Conservation (phyloP, 2,329 filamentous ascomycete species). For the Escovopsis sp. region DNA sequence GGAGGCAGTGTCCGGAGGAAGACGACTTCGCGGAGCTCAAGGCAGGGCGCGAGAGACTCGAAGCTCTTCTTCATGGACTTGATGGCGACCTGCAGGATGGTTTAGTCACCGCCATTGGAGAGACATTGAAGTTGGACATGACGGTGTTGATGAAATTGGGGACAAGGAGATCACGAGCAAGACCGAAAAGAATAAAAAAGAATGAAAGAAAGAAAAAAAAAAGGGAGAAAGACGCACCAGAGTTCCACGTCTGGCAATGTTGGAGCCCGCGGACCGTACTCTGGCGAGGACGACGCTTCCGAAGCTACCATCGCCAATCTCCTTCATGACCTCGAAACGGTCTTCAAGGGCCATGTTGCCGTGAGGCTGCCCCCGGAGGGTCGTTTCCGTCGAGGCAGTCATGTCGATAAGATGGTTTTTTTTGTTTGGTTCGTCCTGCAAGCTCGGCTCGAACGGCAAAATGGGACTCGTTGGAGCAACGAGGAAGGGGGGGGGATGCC, state of each 20-base stretch:
- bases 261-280: slow-evolving; percentile 79
- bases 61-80: slow-evolving; percentile 99
- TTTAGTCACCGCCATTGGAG: too few relatives aligned
- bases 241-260: slow-evolving; percentile 76
- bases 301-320: slow-evolving; percentile 97
- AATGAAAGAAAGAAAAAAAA: not conserved
- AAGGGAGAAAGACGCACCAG: slow-evolving; percentile 49
- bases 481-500: not conserved
- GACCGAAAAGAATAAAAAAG: not conserved
- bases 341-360: slow-evolving; percentile 64
- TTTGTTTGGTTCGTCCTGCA: slow-evolving; percentile 3
- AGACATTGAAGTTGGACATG: too few relatives aligned
- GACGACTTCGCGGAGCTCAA: slow-evolving; percentile 92
- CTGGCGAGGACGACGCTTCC: slow-evolving; percentile 87
- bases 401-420: slow-evolving; percentile 34
- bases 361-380: slow-evolving; percentile 50
- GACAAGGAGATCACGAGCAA: not conserved
- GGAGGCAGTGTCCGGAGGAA: slow-evolving; percentile 80
- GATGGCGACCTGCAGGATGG: slow-evolving; percentile 63
- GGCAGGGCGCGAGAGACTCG: slow-evolving; percentile 75
- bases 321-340: slow-evolving; percentile 91
- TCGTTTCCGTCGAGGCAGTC: slow-evolving; percentile 62
- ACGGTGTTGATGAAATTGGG: slow-evolving; percentile 5
- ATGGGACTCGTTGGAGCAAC: not conserved
- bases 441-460: not conserved